These are phyloP conservation scores for Trichosanthes cucumerina DNA, from an alignment of 306 rosid genomes.

Conservation along the genomic window DNA sequence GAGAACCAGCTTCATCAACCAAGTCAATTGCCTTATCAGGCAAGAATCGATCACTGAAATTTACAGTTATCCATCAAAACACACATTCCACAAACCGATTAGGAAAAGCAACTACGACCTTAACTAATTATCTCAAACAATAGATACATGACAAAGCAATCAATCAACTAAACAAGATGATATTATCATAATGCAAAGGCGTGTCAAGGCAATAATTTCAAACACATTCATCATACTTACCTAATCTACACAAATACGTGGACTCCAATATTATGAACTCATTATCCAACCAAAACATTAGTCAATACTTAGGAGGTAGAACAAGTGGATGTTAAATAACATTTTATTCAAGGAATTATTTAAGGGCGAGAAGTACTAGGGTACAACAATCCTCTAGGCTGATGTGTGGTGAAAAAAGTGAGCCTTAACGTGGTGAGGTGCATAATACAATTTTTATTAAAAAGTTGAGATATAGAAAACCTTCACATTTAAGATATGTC, in stretches of 20 bases:
- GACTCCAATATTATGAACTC: background rate
- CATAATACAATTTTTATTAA: background rate
- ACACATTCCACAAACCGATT: background rate
- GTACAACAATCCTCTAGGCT: background rate
- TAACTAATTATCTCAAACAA: background rate
- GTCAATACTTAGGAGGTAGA: background rate
- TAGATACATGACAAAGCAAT: background rate
- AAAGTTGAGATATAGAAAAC: background rate
- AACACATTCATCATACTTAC: background rate
- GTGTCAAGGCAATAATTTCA: background rate
- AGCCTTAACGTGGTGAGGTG: background rate
- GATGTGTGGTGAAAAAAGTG: background rate
- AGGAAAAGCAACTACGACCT: background rate
- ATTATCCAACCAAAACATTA: background rate
- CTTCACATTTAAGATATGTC: background rate
- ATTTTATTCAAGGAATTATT: background rate
- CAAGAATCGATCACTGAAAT: slow-evolving; percentile 77
- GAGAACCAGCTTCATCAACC: slow-evolving; percentile 95
- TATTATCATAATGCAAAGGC: background rate
- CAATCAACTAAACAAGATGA: background rate
- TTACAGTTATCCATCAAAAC: slow-evolving; percentile 6
- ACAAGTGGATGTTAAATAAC: background rate
- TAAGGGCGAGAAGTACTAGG: background rate
- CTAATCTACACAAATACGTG: background rate
- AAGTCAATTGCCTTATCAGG: slow-evolving; percentile 96